Evolutionary conservation across 164 flowering plant species (phyloP), one percentile per base, ranked within the genome.

Genomic region (Dillenia turbinata): DNA sequence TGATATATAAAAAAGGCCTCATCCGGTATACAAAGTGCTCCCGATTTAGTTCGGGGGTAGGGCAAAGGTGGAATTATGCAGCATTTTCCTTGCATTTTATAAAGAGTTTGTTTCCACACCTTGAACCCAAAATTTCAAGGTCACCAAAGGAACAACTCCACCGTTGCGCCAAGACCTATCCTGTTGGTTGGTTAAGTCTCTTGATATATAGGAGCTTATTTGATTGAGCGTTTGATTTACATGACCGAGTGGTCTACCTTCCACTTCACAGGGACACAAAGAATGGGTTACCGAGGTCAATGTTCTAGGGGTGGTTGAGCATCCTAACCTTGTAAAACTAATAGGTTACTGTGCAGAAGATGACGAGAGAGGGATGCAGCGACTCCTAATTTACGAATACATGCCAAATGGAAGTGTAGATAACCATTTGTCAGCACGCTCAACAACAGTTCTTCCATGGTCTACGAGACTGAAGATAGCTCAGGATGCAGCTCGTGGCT

Each of bases 251-350:
- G 51, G 56, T 44, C 50, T 56, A 10, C 49, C 56, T 59, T 10
- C 59, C 59, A 11, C 47, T 15, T 54, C n/a, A 63, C 73, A 94
- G 97, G 99, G 99, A 12, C 96, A 94, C 77, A 94, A 85, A 75
- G 97, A 94, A 72, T 94, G 99, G 99, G 93, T 91, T 56, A 91
- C 96, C 47, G 99, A 94, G 80, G 99, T 94, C 15, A 83, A 88
- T 79, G 83, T 91, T 50, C 86, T 94, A 16, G 97, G 99, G 14
- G 86, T 89, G 56, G 96, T 85, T 48, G 92, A 91, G 52, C 99
- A 94, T 73, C 91, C 87, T 47, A 89, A 94, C 71, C 96, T 94
- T 63, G 99, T 94, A 15, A 94, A 91, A 70, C 52, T 94, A 49
- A 62, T 89, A 59, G 99, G 99, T 4, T 88, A 91, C 64, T 94